Conservation (phyloP, 1,139 yeast species). For the Scheffersomyces cryptocercus region DNA sequence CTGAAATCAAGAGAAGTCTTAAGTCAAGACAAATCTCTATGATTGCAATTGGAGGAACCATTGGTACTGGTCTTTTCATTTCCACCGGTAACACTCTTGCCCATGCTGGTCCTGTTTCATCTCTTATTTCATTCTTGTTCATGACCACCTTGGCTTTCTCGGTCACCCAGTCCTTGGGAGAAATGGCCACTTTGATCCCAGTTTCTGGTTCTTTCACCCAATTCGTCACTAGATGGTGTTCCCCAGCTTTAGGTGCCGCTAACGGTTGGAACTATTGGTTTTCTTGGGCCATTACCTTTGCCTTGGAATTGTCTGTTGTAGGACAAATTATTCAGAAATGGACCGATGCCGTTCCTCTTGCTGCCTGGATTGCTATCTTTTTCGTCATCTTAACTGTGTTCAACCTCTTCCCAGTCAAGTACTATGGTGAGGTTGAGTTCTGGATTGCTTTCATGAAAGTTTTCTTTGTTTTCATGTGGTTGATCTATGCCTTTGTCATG, state of each 20-base stretch:
- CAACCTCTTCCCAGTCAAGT: constrained; percentile 63
- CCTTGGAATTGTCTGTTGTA: constrained; percentile 77
- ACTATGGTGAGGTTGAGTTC: constrained; percentile 69
- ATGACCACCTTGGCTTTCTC: constrained; percentile 66
- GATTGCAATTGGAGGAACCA: constrained; percentile 49
- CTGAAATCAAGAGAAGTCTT: constrained; percentile 41
- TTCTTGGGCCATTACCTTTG: constrained; percentile 83
- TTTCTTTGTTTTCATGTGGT: constrained; percentile 69
- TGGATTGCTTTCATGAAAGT: constrained; percentile 65
- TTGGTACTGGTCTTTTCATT: constrained; percentile 66
- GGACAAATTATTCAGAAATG: constrained; percentile 77
- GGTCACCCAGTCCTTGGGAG: constrained; percentile 72
- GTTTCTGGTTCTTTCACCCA: constrained; percentile 64
- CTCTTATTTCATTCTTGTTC: constrained; percentile 63
- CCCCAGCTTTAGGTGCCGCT: constrained; percentile 75
- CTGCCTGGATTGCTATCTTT: constrained; percentile 77
- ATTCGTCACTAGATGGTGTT: constrained; percentile 59
- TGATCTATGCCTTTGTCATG: constrained; percentile 65
- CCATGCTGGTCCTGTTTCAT: constrained; percentile 72
- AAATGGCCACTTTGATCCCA: constrained; percentile 75
- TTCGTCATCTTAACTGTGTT: constrained; percentile 52
- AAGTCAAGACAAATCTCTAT: constrained; percentile 41
- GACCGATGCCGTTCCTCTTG: constrained; percentile 72
- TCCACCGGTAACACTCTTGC: constrained; percentile 56
- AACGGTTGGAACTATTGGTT: constrained; percentile 87